These are phyloP conservation scores for Stentor coeruleus DNA, from an alignment of 73 alveolate genomes.

Conservation along the genomic window DNA sequence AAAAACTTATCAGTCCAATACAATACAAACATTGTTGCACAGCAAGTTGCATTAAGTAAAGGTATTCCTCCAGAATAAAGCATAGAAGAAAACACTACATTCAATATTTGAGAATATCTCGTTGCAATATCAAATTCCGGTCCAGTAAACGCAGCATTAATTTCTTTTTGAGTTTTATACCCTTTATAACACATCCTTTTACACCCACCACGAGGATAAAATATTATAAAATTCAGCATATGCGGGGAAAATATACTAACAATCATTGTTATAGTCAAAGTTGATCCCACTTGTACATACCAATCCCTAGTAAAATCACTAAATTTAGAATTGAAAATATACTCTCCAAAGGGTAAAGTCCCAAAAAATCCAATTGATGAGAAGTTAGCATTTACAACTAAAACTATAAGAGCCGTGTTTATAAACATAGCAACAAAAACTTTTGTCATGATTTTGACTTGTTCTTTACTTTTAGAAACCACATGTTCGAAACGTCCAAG, in stretches of 20 bases:
- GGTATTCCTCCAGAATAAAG: constrained; percentile 64
- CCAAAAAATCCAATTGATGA: constrained; percentile 30
- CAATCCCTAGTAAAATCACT: not conserved
- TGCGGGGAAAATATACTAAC: not conserved
- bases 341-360: constrained; percentile 21
- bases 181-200: constrained; percentile 37
- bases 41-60: constrained; percentile 34
- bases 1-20: constrained; percentile 62
- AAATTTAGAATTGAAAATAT: not conserved
- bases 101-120: constrained; percentile 45
- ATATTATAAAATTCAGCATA: too few species aligned
- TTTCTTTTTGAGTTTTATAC: constrained; percentile 42
- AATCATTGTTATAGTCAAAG: not conserved
- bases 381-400: constrained; percentile 12
- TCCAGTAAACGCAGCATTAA: constrained; percentile 46
- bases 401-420: constrained; percentile 31
- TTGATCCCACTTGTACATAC: constrained; percentile 24
- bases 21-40: constrained; percentile 27
- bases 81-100: constrained; percentile 32
- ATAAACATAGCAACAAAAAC: constrained; percentile 51
- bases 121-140: constrained; percentile 57
- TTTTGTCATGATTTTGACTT: constrained; percentile 33
- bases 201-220: not conserved
- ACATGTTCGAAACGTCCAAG: constrained; percentile 36
- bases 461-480: constrained; percentile 32